A percentile compares a stretch with the other conserved stretches of the same genome.
phyloP scores from a whole-genome alignment of 495 filamentous ascomycete genomes.

The Aspergillus taichungensis region DNA sequence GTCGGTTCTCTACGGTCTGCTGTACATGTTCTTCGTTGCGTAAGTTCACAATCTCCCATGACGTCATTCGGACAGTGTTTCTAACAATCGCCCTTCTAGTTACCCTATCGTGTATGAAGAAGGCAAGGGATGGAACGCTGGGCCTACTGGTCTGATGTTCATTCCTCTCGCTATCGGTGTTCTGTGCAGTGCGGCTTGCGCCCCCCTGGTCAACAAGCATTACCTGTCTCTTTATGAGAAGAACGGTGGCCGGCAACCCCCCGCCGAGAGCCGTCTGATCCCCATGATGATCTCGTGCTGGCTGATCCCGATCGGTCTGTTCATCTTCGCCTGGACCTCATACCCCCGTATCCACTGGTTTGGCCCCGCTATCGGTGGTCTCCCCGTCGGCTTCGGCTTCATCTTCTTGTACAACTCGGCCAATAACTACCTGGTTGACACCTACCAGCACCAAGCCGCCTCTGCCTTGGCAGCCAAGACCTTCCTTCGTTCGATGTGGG shows the following conservation, averaged over 20 bases:
- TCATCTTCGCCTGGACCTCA: slow-evolving; percentile 80
- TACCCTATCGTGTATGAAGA: slow-evolving; percentile 72
- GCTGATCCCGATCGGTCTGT: slow-evolving; percentile 66
- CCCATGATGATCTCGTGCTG: slow-evolving; percentile 84
- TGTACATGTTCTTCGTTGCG: slow-evolving; percentile 78
- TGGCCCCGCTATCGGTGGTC: slow-evolving; percentile 63
- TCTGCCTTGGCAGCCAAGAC: slow-evolving; percentile 81
- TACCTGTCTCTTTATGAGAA: slow-evolving; percentile 54
- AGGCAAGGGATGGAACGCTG: slow-evolving; percentile 63
- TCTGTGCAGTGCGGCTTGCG: slow-evolving; percentile 51
- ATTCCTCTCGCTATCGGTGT: slow-evolving; percentile 66
- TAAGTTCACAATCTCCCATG: slow-evolving; percentile 14
- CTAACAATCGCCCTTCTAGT: slow-evolving; percentile 21
- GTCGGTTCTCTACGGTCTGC: slow-evolving; percentile 66
- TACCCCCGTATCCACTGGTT: slow-evolving; percentile 58
- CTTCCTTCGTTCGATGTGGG: slow-evolving; percentile 70
- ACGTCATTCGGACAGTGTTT: not conserved
- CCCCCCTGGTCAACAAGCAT: slow-evolving; percentile 66
- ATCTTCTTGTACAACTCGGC: slow-evolving; percentile 80
- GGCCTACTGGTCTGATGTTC: slow-evolving; percentile 73
- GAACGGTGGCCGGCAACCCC: slow-evolving; percentile 54
- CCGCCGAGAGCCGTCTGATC: slow-evolving; percentile 66
- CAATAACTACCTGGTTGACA: slow-evolving; percentile 78
- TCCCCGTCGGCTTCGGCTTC: slow-evolving; percentile 75
- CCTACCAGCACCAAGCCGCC: slow-evolving; percentile 78